Conservation (phyloP, 2,329 filamentous ascomycete genomes). For the Aciculosporium take region DNA sequence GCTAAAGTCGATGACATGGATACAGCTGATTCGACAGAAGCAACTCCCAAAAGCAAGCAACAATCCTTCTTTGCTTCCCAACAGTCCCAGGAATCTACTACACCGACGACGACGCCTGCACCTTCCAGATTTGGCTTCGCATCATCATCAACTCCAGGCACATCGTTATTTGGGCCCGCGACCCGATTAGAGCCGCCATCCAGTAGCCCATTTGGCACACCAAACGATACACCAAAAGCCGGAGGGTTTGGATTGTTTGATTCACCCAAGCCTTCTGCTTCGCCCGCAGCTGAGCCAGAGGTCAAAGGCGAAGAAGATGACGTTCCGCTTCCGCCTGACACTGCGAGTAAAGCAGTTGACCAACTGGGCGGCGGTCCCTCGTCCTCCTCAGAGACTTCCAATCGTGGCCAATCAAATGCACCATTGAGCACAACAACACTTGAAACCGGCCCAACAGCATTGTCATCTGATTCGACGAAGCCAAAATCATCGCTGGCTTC, state of each 20-base stretch:
- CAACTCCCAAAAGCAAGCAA: slow-evolving; percentile 24
- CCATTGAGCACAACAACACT: slow-evolving; percentile 14
- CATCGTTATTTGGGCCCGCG: slow-evolving; percentile 22
- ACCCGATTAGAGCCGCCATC: slow-evolving; percentile 14
- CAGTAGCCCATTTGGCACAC: slow-evolving; percentile 17
- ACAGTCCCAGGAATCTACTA: slow-evolving; percentile 23
- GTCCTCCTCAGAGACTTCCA: slow-evolving; percentile 35
- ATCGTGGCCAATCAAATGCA: slow-evolving; percentile 17
- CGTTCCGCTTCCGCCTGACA: slow-evolving; percentile 38
- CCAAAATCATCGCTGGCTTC: slow-evolving; percentile 9
- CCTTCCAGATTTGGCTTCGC: slow-evolving; percentile 30
- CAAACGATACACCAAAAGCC: slow-evolving; percentile 15
- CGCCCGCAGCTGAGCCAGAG: slow-evolving; percentile 13
- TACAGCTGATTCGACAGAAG: slow-evolving; percentile 17
- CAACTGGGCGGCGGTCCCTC: slow-evolving; percentile 36
- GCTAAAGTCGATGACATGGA: slow-evolving; percentile 45
- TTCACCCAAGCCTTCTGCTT: slow-evolving; percentile 7
- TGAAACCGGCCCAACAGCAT: slow-evolving; percentile 25
- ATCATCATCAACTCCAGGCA: slow-evolving; percentile 18
- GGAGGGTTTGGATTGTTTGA: slow-evolving; percentile 13
- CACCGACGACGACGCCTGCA: slow-evolving; percentile 38
- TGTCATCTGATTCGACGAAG: slow-evolving; percentile 23
- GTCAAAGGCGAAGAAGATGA: slow-evolving; percentile 24
- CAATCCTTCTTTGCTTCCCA: slow-evolving; percentile 17
- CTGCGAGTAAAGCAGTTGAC: slow-evolving; percentile 38